A percentile compares a stretch with the other conserved stretches of the same genome.
These are phyloP conservation scores for Clitopilus hobsonii DNA, from an alignment of 768 basidiomycete species.

Conservation along the genomic window DNA sequence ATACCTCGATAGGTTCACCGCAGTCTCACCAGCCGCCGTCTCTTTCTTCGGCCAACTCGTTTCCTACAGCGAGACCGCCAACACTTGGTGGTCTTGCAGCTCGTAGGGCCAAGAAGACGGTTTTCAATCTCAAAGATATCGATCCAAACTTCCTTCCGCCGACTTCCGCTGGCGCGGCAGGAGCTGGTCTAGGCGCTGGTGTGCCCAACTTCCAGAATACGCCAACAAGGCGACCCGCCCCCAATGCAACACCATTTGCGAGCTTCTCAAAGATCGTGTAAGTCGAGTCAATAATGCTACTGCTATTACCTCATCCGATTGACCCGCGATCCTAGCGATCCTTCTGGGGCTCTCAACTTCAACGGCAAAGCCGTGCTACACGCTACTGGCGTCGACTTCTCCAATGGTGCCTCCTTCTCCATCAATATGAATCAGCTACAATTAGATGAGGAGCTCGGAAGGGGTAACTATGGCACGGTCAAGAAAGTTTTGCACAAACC, in stretches of 20 bases:
- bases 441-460: slow-evolving; percentile 89
- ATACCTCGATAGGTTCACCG: slow-evolving; percentile 5
- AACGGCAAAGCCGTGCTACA: slow-evolving; percentile 90
- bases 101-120: slow-evolving; percentile 44
- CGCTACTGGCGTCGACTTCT: slow-evolving; percentile 81
- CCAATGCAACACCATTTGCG: slow-evolving; percentile 75
- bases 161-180: slow-evolving; percentile 49
- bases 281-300: slow-evolving; percentile 18
- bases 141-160: slow-evolving; percentile 35
- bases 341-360: slow-evolving; percentile 93
- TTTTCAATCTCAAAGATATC: slow-evolving; percentile 63
- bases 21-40: slow-evolving; percentile 13
- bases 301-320: slow-evolving; percentile 3
- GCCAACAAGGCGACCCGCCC: slow-evolving; percentile 30
- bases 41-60: slow-evolving; percentile 16
- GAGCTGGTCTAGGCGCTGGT: slow-evolving; percentile 61
- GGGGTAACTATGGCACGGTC: slow-evolving; percentile 96
- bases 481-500: slow-evolving; percentile 93
- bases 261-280: slow-evolving; percentile 95
- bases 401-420: slow-evolving; percentile 82
- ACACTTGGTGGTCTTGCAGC: slow-evolving; percentile 32
- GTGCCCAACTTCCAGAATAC: slow-evolving; percentile 49
- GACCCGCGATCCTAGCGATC: slow-evolving; percentile 58
- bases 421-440: slow-evolving; percentile 95
- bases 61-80: slow-evolving; percentile 11